Evolutionary conservation across 768 basidiomycete species (phyloP), one percentile per base, ranked within the genome.

Genomic region (Lepiota brunneoincarnata): DNA sequence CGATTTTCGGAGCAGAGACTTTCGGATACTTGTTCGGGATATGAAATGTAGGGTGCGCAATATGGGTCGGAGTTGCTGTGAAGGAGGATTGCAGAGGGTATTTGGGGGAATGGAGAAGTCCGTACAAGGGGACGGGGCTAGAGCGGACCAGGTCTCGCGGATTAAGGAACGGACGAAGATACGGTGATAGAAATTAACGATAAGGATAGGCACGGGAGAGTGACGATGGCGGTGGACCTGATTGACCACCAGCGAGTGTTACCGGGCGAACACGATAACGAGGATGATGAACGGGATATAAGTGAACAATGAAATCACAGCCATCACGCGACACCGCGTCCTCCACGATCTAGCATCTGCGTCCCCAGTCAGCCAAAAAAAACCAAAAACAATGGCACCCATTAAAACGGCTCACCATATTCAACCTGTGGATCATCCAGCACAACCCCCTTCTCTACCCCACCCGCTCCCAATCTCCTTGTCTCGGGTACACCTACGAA

Each of bases 361-460:
- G 50, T 46, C 11, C 55, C 51, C 6, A 48, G 45, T 20, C 43
- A 14, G 23, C 18, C 14, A 58, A 6, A 55, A 23, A 43, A 35
- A 11, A n/a, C 11, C 56, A 40, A 28, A 37, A 34, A 39, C 44
- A 10, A 7, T 7, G 26, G 26, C 26, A 7, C 26, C 34, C 35
- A 54, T n/a, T 28, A 35, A 57, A 24, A 44, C 36, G 20, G 71
- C 86, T 62, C 60, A 90, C 89, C 84, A 63, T 80, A 78, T 63
- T 91, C 89, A 51, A 90, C 78, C 64, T 91, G 89, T 23, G 89
- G 89, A 67, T 91, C 87, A 62, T 90, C 88, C 44, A 90, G 71
- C 24, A 85, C 73, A 14, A 90, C 87, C 17, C 74, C 84, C 66
- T 89, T 89, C 69, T 89, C 87, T 43, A 63, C 69, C 7, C 38